phyloP scores from a whole-genome alignment of 495 filamentous ascomycete genomes.

The Tuber brumale region DNA sequence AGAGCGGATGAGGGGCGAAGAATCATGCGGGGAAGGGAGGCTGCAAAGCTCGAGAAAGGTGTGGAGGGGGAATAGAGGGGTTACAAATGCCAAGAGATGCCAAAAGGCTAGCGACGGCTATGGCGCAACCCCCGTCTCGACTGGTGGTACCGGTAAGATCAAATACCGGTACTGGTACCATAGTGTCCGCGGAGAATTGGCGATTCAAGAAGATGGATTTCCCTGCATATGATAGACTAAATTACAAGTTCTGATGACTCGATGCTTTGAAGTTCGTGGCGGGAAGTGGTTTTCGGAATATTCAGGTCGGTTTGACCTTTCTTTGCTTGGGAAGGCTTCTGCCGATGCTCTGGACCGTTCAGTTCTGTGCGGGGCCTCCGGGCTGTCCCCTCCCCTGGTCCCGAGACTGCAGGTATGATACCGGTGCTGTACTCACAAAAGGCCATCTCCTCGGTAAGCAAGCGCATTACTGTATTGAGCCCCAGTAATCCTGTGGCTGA shows the following conservation, averaged over 20 bases:
- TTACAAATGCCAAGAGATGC: background rate
- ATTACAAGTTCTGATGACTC: background rate
- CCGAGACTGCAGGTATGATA: background rate
- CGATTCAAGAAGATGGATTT: background rate
- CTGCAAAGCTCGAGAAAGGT: background rate
- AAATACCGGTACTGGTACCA: too few relatives aligned
- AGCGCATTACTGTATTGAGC: background rate
- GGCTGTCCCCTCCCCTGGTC: background rate
- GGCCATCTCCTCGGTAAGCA: background rate
- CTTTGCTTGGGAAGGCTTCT: background rate
- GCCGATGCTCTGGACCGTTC: background rate
- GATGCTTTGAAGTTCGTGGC: background rate
- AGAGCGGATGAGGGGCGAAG: constrained; percentile 9
- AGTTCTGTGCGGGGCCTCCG: background rate
- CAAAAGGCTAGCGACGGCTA: background rate
- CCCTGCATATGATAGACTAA: background rate
- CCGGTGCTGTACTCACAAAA: background rate
- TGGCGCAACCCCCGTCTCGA: background rate
- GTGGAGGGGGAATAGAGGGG: background rate
- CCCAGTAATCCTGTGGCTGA: background rate
- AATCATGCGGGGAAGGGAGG: constrained; percentile 23
- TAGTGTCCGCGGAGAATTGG: background rate
- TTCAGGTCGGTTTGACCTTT: background rate
- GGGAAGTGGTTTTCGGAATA: background rate
- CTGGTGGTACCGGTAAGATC: background rate